Evolutionary conservation across 2,329 filamentous ascomycete genomes (phyloP).

Genomic region (Cladosporium sp.): DNA sequence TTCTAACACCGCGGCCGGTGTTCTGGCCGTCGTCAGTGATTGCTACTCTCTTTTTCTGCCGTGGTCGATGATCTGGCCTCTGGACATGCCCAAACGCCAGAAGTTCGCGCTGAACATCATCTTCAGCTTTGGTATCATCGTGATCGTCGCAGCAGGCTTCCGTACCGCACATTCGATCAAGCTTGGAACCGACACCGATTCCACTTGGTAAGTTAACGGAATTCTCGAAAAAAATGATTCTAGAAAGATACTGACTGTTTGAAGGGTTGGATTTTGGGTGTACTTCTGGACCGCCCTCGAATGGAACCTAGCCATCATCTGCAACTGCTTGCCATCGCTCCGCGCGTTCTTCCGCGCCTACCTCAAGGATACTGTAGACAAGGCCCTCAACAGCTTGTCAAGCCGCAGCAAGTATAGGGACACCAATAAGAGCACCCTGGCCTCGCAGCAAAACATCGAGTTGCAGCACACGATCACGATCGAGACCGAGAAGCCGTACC

Average conservation of each 20-base stretch:
- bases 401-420: conserved; percentile 9
- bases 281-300: conserved; percentile 25
- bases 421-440: not conserved
- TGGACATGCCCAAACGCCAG: conserved; percentile 37
- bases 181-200: conserved; percentile 16
- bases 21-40: conserved; percentile 18
- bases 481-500: not conserved
- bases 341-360: conserved; percentile 16
- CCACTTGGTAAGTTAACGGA: not conserved
- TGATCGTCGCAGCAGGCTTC: conserved; percentile 27
- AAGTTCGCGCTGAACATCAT: conserved; percentile 24
- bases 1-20: conserved; percentile 20
- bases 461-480: conserved; percentile 4
- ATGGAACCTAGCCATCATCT: conserved; percentile 23
- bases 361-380: conserved; percentile 16
- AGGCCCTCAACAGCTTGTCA: conserved; percentile 12
- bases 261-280: conserved; percentile 25
- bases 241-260: not conserved
- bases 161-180: conserved; percentile 26
- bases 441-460: conserved; percentile 2
- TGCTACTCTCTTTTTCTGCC: conserved; percentile 18
- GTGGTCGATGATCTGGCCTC: conserved; percentile 37
- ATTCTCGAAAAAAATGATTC: not conserved
- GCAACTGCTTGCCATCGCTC: conserved; percentile 23
- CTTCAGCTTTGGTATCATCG: conserved; percentile 24